phyloP scores from a whole-genome alignment of 176 grass and related monocot genomes.

The Oryza longistaminata region DNA sequence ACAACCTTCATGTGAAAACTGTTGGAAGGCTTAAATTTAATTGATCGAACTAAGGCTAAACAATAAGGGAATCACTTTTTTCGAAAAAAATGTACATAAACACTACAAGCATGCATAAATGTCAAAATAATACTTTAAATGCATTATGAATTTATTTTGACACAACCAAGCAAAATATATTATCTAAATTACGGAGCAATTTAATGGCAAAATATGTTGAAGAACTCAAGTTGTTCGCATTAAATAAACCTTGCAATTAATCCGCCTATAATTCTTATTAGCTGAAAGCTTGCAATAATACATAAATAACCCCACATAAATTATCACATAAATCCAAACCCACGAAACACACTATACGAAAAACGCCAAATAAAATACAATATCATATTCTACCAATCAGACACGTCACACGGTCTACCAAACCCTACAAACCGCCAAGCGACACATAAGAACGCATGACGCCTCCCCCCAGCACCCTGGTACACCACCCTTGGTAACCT shows the following conservation, averaged over 20 bases:
- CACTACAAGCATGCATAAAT: neutral
- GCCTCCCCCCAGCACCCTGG: fast-evolving
- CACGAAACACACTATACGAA: neutral
- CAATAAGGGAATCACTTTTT: neutral
- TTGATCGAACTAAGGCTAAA: neutral
- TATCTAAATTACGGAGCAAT: neutral
- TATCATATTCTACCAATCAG: neutral
- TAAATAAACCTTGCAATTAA: neutral
- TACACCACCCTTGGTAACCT: neutral
- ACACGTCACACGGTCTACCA: neutral
- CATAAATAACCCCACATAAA: neutral
- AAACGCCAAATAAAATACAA: neutral
- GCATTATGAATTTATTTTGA: neutral
- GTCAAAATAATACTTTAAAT: neutral
- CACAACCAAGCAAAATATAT: neutral
- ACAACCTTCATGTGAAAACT: neutral
- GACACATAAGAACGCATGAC: neutral
- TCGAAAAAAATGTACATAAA: neutral
- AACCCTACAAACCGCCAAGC: neutral
- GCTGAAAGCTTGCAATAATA: neutral
- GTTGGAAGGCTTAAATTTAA: neutral
- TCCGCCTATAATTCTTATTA: neutral
- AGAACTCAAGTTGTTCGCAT: neutral
- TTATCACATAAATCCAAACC: neutral
- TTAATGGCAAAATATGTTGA: neutral